Conservation (phyloP, 805 yeast species). For the Kodamaea neixiangensis region DNA sequence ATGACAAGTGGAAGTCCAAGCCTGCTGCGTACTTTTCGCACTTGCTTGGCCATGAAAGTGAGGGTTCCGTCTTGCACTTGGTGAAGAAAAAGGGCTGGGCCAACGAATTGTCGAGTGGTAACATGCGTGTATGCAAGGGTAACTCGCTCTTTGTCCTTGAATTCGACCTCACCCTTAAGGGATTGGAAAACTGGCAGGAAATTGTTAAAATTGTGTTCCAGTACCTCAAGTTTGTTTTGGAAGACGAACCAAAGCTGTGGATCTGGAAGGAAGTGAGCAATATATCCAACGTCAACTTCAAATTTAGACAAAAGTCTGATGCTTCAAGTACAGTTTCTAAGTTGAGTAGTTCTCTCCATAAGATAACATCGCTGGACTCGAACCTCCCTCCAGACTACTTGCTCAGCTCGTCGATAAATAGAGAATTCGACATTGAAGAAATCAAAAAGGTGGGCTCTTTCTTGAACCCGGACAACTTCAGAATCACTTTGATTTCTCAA, state of each 20-base stretch:
- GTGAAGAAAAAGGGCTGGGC: conserved; percentile 79
- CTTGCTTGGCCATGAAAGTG: conserved; percentile 88
- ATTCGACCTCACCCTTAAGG: conserved; percentile 74
- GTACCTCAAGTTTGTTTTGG: conserved; percentile 62
- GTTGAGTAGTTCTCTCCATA: conserved; percentile 62
- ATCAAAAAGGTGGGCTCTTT: conserved; percentile 51
- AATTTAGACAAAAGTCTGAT: conserved; percentile 74
- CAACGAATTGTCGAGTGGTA: conserved; percentile 73
- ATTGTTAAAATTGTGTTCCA: conserved; percentile 65
- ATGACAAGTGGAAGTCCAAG: conserved; percentile 58
- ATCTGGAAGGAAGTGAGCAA: conserved; percentile 74
- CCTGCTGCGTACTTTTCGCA: conserved; percentile 78
- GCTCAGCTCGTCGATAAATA: conserved; percentile 56
- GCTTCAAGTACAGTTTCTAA: conserved; percentile 74
- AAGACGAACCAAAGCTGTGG: conserved; percentile 72
- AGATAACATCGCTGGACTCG: conserved; percentile 21
- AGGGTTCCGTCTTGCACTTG: conserved; percentile 75
- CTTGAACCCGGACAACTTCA: conserved; percentile 60
- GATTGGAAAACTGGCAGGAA: conserved; percentile 62
- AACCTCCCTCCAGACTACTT: conserved; percentile 64
- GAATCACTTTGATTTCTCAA: conserved; percentile 55
- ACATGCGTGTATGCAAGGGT: conserved; percentile 64
- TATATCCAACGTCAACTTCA: conserved; percentile 68
- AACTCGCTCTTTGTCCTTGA: conserved; percentile 67
- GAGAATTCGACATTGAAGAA: conserved; percentile 57